Evolutionary conservation across 768 basidiomycete species (phyloP), one percentile per base, ranked within the genome.

Genomic region (Cystobasidium tubakii): DNA sequence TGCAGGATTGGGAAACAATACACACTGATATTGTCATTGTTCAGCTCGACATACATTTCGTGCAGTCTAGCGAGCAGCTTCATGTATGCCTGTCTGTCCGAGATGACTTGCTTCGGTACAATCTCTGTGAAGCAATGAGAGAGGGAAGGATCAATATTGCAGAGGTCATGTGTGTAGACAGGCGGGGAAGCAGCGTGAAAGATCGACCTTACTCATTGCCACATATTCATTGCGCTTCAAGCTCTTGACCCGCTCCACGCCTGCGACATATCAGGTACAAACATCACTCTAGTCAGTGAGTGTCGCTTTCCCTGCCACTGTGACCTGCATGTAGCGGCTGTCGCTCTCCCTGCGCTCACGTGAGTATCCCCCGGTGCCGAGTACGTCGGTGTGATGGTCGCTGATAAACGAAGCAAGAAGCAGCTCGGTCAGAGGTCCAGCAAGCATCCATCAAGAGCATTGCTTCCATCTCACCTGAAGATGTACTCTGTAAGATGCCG

Each of bases 301-400:
- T n/a, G n/a, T n/a, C n/a, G n/a, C n/a, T n/a, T n/a, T n/a, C n/a
- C n/a, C n/a, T n/a, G n/a, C n/a, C n/a, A n/a, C n/a, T n/a, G n/a
- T n/a, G n/a, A n/a, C n/a, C n/a, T n/a, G n/a, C n/a, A n/a, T n/a
- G n/a, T n/a, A n/a, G n/a, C n/a, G n/a, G n/a, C n/a, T n/a, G n/a
- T n/a, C n/a, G n/a, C n/a, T n/a, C n/a, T n/a, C 3, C 2, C 25
- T 31, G 7, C 17, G 31, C 63, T 65, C 63, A 65, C 69, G 50
- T 36, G 69, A 71, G 39, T 71, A 71, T 21, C 69, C 69, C 6
- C 69, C 69, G 10, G 69, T 71, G 29, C 69, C 69, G 1, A 71
- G 69, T 21, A 71, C 54, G 33, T 71, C 69, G 69, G 36, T 71
- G 27, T 71, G 69, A 15, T 71, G 54, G 36, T 71, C 69, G 69